These are phyloP conservation scores for Argentina anserina DNA, from an alignment of 306 rosid genomes.

Conservation along the genomic window DNA sequence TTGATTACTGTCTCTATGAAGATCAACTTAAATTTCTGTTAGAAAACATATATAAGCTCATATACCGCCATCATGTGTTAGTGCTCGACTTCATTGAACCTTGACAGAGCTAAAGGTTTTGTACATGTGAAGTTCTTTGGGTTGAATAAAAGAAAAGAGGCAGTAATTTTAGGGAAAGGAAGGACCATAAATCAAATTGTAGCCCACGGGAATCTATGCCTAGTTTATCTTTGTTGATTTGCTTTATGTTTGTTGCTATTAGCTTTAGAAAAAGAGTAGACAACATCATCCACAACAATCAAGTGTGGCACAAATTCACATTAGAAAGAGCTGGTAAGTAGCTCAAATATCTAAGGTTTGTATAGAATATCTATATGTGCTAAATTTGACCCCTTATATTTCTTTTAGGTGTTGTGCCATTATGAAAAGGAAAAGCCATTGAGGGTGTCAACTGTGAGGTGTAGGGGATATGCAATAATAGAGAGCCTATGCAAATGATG, in stretches of 20 bases:
- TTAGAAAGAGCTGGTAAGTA: not conserved
- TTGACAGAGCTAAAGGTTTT: not conserved
- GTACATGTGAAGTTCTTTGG: not conserved
- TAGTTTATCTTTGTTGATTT: constrained; percentile 4
- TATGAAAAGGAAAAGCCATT: constrained; percentile 16
- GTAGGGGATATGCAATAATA: constrained; percentile 33
- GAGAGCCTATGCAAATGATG: constrained; percentile 30
- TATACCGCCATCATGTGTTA: not conserved
- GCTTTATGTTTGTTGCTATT: constrained; percentile 19
- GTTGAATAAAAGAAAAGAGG: not conserved
- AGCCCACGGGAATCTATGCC: constrained; percentile 8
- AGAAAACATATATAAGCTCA: not conserved
- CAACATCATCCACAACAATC: constrained; percentile 20
- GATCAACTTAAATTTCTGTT: not conserved
- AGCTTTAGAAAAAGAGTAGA: constrained; percentile 27
- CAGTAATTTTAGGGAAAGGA: not conserved
- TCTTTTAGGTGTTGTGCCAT: constrained; percentile 29
- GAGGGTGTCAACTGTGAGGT: constrained; percentile 27
- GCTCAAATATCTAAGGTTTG: constrained; percentile 19
- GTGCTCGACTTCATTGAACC: not conserved
- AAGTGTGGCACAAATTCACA: constrained; percentile 30
- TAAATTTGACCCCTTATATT: constrained; percentile 15
- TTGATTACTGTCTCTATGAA: not conserved
- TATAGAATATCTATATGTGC: constrained; percentile 22
- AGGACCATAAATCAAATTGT: constrained; percentile 16